phyloP scores from a whole-genome alignment of 1,139 yeast genomes.

The Taiozyma sp. region DNA sequence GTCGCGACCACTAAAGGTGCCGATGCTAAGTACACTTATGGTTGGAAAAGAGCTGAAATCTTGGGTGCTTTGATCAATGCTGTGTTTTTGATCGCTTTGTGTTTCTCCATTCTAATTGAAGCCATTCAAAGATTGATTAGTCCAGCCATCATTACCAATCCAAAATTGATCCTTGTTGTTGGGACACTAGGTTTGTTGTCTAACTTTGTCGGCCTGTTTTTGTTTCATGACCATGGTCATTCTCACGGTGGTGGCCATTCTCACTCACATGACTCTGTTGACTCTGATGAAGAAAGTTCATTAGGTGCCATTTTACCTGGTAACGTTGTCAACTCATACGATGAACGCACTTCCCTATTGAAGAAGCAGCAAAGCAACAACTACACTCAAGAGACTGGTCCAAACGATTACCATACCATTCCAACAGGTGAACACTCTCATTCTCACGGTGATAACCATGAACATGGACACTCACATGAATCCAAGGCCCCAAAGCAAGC shows the following conservation, averaged over 20 bases:
- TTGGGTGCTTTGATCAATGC: constrained; percentile 93
- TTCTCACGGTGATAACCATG: constrained; percentile 2
- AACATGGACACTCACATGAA: constrained; percentile 9
- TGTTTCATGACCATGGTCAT: constrained; percentile 91
- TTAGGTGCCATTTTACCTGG: constrained; percentile 28
- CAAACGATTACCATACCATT: constrained; percentile 11
- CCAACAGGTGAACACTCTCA: neutral
- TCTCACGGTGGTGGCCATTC: constrained; percentile 48
- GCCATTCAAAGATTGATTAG: constrained; percentile 85
- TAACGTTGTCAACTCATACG: constrained; percentile 21
- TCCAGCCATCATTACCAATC: constrained; percentile 77
- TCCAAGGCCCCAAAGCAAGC: constrained; percentile 24
- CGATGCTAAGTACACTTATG: constrained; percentile 86
- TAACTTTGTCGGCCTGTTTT: constrained; percentile 74
- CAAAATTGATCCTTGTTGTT: constrained; percentile 73
- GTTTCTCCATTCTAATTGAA: constrained; percentile 88
- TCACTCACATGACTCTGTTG: constrained; percentile 34
- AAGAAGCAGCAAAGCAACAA: neutral
- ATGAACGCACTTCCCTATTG: constrained; percentile 16
- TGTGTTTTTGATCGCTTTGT: constrained; percentile 84
- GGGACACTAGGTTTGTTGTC: constrained; percentile 82
- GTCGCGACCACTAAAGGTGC: constrained; percentile 83
- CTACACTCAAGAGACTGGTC: constrained; percentile 11
- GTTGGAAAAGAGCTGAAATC: constrained; percentile 96
- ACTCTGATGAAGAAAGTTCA: constrained; percentile 14